A percentile compares a stretch with the other conserved stretches of the same genome.
Evolutionary conservation across 768 basidiomycete species (phyloP).

Genomic region (Mycena latifolia): DNA sequence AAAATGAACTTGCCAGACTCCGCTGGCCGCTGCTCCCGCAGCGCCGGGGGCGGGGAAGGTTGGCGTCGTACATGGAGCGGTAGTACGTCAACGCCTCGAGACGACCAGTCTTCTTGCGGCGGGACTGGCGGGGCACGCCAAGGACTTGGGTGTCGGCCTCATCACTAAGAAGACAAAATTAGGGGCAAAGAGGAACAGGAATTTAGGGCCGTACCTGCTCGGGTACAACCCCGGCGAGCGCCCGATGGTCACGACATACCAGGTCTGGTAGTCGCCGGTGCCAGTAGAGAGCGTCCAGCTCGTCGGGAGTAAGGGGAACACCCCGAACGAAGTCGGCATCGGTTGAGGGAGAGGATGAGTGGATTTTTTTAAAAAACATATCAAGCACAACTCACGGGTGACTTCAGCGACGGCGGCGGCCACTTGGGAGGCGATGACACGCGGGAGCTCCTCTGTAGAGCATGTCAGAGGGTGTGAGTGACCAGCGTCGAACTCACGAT

Average conservation of each 20-base stretch:
- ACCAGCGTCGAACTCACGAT: too few species aligned
- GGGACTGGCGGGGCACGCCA: not conserved
- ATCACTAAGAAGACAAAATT: not conserved
- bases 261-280: too few species aligned
- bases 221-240: not conserved
- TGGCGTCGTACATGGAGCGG: not conserved
- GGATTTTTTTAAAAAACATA: not conserved
- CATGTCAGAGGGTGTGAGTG: too few species aligned
- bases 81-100: not conserved
- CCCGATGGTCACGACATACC: not conserved
- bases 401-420: not conserved
- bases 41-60: too few species aligned
- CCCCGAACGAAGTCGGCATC: not conserved
- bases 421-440: constrained; percentile 1
- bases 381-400: too few species aligned
- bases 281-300: not conserved
- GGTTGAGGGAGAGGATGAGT: not conserved
- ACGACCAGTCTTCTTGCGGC: not conserved
- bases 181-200: not conserved
- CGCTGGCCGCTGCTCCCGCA: too few species aligned
- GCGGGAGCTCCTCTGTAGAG: not conserved
- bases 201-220: not conserved
- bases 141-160: not conserved
- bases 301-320: not conserved
- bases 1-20: too few species aligned